Evolutionary conservation across 225 moss, liverwort and hornwort species (phyloP).

Genomic region (Sphagnum contortum): DNA sequence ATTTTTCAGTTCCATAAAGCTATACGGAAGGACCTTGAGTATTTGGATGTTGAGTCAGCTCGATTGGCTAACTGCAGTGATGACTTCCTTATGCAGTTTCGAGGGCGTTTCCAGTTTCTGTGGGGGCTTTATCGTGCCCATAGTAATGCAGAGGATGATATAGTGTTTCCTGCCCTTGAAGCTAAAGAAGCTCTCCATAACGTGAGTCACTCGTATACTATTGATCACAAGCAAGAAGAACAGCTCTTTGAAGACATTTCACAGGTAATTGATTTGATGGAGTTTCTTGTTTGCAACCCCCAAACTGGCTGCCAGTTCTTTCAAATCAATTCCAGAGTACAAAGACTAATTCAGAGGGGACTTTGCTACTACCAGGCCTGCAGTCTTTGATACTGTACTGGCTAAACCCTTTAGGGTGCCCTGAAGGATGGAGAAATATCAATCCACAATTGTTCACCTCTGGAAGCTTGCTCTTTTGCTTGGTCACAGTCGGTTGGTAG

Average conservation of each 20-base stretch:
- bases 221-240: constrained; percentile 99
- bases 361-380: no score
- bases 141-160: constrained; percentile 98
- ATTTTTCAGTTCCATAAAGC: constrained; percentile 99
- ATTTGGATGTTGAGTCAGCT: constrained; percentile 85
- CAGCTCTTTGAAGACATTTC: constrained; percentile 82
- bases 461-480: no score
- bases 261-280: constrained; percentile 22
- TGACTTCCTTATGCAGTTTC: constrained; percentile 89
- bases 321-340: no score
- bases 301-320: no score
- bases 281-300: no score
- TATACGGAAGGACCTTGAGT: constrained; percentile 91
- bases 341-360: no score
- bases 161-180: constrained; percentile 96
- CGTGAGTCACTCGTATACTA: constrained; percentile 94
- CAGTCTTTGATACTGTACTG: no score
- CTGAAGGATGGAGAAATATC: no score
- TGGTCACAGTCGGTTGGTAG: no score
- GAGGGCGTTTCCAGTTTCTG: constrained; percentile 89
- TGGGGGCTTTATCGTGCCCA: constrained; percentile 96
- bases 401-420: no score
- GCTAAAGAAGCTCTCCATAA: constrained; percentile 96
- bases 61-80: constrained; percentile 83
- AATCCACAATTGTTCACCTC: no score